Base-by-base conservation (phyloP, 148 eudicot species). In the Cornus suecica region DNA sequence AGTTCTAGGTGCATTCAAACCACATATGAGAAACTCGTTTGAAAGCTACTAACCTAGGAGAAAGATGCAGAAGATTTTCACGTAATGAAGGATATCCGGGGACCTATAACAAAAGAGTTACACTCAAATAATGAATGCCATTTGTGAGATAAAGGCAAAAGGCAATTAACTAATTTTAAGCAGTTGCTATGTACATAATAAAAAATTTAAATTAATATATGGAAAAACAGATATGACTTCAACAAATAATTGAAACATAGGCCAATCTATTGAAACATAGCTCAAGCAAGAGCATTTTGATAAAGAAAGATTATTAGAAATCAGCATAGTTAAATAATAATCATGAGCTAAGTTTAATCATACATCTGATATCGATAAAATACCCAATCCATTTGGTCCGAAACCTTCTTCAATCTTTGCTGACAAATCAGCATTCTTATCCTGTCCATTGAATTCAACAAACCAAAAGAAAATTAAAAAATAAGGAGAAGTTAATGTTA, bases 301-400 rank as follows among this genome's bases (percentile, higher is more conserved):
- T 48, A 11, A 48, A 48, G 42, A 48, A 48, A 48, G 15, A 48
- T 48, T 1, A 48, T 11, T 48, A 48, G 18, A 45, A 22, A 31
- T 24, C 9, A 54, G 5, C 32, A 74, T 5, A 31, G 10, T 27
- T 20, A 64, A 73, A 14, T 30, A 7, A 60, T 1, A n/a, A 22
- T 58, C 20, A 75, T 1, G 5, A 22, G 62, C 5, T 14, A 80
- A 68, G 63, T 60, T 68, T 71, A 45, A 68, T 37, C 85, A 60
- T 92, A 90, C 97, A 73, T 82, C 77, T 76, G 98, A 87, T 80
- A 92, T 76, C 1, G 97, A 88, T 74, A 94, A 71, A 71, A 94
- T 92, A n/a, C 98, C 98, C 48, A 92, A 87, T 34, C 98, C 92
- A 41, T 90, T 84, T 30, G 93, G 91, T 45, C 97, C 98, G 75